phyloP scores from a whole-genome alignment of 2,329 filamentous ascomycete genomes.

The Aspergillus tamarii region DNA sequence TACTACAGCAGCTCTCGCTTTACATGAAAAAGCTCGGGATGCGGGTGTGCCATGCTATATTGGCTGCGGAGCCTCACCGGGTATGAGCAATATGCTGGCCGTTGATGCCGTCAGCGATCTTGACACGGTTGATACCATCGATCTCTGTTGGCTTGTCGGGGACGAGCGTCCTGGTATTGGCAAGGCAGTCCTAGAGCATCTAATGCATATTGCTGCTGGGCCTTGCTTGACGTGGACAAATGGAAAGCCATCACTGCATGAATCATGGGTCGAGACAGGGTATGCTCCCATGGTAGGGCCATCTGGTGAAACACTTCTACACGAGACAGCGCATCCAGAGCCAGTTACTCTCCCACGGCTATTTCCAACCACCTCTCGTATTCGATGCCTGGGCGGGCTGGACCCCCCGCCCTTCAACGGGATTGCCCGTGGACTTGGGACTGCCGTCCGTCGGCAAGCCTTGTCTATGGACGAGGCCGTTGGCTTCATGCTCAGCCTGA shows the following conservation, averaged over 20 bases:
- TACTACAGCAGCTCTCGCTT: conserved; percentile 6
- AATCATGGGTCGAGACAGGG: conserved; percentile 21
- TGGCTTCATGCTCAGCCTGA: conserved; percentile 12
- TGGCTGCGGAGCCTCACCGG: conserved; percentile 12
- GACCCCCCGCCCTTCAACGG: no score
- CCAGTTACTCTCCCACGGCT: conserved; percentile 21
- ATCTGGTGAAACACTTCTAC: conserved; percentile 14
- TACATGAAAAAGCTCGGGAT: conserved; percentile 6
- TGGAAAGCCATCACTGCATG: conserved; percentile 14
- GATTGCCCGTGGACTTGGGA: conserved; percentile 17
- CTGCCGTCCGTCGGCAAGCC: neutral
- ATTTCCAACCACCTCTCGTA: conserved; percentile 15
- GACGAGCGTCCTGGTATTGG: conserved; percentile 16
- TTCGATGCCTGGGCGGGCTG: conserved; percentile 12
- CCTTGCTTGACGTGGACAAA: conserved; percentile 22
- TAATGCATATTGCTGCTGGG: conserved; percentile 22
- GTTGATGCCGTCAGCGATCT: conserved; percentile 14
- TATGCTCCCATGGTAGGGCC: conserved; percentile 16
- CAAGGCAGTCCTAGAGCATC: conserved; percentile 22
- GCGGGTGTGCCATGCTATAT: conserved; percentile 13
- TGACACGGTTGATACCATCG: conserved; percentile 19
- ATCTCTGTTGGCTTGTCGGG: conserved; percentile 21
- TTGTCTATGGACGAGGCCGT: conserved; percentile 18
- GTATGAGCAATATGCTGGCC: conserved; percentile 13
- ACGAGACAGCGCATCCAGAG: conserved; percentile 23